These are phyloP conservation scores for Neonectria sp. DNA, from an alignment of 2,329 filamentous ascomycete genomes.

Conservation along the genomic window DNA sequence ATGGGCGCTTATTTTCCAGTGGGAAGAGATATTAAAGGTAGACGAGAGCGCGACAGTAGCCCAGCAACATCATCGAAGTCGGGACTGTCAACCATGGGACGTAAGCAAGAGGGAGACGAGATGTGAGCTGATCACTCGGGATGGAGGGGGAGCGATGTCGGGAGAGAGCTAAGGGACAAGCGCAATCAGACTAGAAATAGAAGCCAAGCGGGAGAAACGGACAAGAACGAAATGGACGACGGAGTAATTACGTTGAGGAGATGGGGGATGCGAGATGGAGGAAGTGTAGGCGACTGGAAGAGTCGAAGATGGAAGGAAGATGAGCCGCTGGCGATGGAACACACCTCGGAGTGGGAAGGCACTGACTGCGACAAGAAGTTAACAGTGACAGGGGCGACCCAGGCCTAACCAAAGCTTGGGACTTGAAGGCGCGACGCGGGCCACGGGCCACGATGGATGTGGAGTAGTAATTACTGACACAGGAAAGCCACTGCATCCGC, in stretches of 20 bases:
- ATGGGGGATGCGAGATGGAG: neutral
- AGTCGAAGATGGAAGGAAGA: constrained; percentile 12
- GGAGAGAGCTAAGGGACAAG: constrained; percentile 1
- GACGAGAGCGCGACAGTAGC: constrained; percentile 37
- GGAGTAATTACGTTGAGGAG: constrained; percentile 14
- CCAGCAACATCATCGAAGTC: constrained; percentile 41
- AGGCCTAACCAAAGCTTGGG: constrained; percentile 11
- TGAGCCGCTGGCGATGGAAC: constrained; percentile 10
- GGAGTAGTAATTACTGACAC: constrained; percentile 11
- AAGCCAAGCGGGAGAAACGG: neutral
- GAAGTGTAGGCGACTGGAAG: neutral
- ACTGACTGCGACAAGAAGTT: constrained; percentile 11
- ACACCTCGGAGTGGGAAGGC: constrained; percentile 13
- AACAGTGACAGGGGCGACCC: constrained; percentile 24
- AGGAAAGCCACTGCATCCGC: constrained; percentile 14
- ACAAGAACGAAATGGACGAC: neutral
- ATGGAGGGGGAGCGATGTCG: neutral
- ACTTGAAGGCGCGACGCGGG: constrained; percentile 11
- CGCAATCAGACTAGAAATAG: neutral
- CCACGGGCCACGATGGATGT: constrained; percentile 21
- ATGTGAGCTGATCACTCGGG: constrained; percentile 24
- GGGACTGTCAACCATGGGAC: constrained; percentile 37
- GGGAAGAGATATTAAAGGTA: constrained; percentile 33
- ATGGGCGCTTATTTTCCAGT: constrained; percentile 19
- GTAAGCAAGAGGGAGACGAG: constrained; percentile 30